Evolutionary conservation across 352 stramenopile species (phyloP), one percentile per base, ranked within the genome.

Genomic region (Phytophthora crassamura): DNA sequence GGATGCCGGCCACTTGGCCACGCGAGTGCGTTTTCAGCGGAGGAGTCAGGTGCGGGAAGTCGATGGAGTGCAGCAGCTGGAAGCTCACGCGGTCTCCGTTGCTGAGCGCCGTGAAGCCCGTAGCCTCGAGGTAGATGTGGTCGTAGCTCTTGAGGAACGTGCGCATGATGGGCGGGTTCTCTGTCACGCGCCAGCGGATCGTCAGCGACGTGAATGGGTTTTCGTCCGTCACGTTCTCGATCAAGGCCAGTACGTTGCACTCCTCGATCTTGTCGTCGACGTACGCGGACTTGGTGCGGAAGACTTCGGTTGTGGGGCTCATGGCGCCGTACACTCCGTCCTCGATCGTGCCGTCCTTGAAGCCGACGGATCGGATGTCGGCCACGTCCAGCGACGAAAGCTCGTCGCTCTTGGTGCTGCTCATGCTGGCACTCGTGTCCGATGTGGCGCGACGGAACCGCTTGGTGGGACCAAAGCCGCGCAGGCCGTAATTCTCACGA

Each of bases 91-190:
- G 63, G 18, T 71, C 63, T 49, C 64, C 64, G 8, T 67, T 64
- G 32, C 34, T 64, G 25, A 64, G 34, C 1, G 38, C 61, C 7
- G 64, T 62, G 41, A 77, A 72, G 25, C 67, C 72, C 8, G 64
- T 72, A 0, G 72, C 55, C n/a, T 80, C 72, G 36, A 80, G 42
- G 48, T 80, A 80, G 5, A 80, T 67, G 51, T 74, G 71, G 50
- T 75, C 72, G n/a, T 74, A 69, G 36, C 62, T 74, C 49, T 74
- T 74, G 33, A 73, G 51, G 32, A 75, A 61, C 10, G 56, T 69
- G 0, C 67, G 71, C 61, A 70, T 67, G 30, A 72, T 41, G 6
- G 69, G 61, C 9, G 56, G 51, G 52, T 72, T 75, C 59, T 75
- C 62, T 22, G 67, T 60, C 39, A 71, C 60, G 14, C 67, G 57